Evolutionary conservation across 805 yeast species (phyloP).

Genomic region (Zygoascus biomembranicola): DNA sequence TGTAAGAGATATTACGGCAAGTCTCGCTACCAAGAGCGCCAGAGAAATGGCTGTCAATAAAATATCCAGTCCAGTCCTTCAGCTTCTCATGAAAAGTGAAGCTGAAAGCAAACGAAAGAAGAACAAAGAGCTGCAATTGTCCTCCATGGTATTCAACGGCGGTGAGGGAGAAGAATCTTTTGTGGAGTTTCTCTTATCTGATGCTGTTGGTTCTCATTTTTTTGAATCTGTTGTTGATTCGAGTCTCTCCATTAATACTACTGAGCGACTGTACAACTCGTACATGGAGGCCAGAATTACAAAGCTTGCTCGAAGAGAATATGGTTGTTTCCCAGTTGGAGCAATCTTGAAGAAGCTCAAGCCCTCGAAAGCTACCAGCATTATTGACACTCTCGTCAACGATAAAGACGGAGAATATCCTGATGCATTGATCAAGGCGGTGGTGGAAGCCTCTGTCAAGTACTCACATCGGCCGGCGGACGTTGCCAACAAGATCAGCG

Average conservation of each 20-base stretch:
- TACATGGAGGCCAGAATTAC: conserved; percentile 70
- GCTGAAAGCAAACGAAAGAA: conserved; percentile 34
- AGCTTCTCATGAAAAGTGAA: conserved; percentile 68
- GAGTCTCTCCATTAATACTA: conserved; percentile 53
- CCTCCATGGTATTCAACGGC: conserved; percentile 52
- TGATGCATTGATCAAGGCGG: conserved; percentile 8
- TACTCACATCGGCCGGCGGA: conserved; percentile 5
- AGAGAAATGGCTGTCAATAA: conserved; percentile 73
- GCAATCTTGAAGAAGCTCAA: conserved; percentile 58
- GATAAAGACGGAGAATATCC: conserved; percentile 9
- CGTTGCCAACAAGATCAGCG: conserved; percentile 8
- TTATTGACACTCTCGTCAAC: conserved; percentile 21
- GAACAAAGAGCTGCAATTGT: conserved; percentile 42
- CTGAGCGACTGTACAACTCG: conserved; percentile 57
- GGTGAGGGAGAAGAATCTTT: conserved; percentile 45
- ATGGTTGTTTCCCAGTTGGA: conserved; percentile 77
- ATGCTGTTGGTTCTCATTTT: conserved; percentile 91
- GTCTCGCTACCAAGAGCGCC: conserved; percentile 37
- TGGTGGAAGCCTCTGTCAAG: conserved; percentile 18
- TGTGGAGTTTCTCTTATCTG: conserved; percentile 75
- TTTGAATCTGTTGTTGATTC: conserved; percentile 61
- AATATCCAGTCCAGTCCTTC: conserved; percentile 81
- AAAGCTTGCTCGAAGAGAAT: conserved; percentile 69
- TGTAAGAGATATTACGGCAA: conserved; percentile 30
- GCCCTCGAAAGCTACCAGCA: conserved; percentile 46